Base-by-base conservation (phyloP, 2,329 filamentous ascomycete species). In the Cordyceps farinosa region DNA sequence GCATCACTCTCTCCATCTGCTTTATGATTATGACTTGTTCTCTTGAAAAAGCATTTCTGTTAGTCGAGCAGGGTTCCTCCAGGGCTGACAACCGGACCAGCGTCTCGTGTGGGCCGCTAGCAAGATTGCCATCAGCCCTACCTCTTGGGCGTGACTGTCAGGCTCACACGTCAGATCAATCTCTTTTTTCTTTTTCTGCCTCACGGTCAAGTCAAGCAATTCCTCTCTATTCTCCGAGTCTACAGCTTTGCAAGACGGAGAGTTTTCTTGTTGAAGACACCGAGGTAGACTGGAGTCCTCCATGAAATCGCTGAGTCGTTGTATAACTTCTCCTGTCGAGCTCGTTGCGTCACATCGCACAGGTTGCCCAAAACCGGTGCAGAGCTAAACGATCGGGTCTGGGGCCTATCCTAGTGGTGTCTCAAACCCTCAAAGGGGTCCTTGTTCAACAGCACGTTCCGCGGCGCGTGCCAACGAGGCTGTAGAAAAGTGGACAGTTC, bases 61-160 rank as follows among this genome's bases (percentile, higher is more conserved):
- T 22, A 32, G 30, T 52, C 53, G 29, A 29, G 29, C 40, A 44
- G 53, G 40, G 38, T n/a, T 34, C 17, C 40, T 32, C 29, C 15
- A 22, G 40, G 53, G 53, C 40, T 56, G 40, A 56, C 53, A 38
- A 32, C 53, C 40, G 40, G 48, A 22, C 11, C n/a, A 13, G 48
- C 17, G 15, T 56, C 40, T 56, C 38, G 8, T 13, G 53, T 45
- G 40, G 53, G 29, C 40, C 53, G 40, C 53, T 22, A 15, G 53
- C 38, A 38, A 34, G 48, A 52, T 52, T 52, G 48, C 8, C 53
- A 45, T 56, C 53, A 56, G 53, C 53, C 38, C 53, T 56, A 56
- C 53, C 40, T 56, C 38, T 45, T 54, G 36, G 22, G 53, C 53
- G 34, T 38, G 15, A 4, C 32, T 45, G 29, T 34, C 34, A 27